Evolutionary conservation across 495 filamentous ascomycete genomes (phyloP), one percentile per base, ranked within the genome.

Genomic region (Stereocaulon alpinum): DNA sequence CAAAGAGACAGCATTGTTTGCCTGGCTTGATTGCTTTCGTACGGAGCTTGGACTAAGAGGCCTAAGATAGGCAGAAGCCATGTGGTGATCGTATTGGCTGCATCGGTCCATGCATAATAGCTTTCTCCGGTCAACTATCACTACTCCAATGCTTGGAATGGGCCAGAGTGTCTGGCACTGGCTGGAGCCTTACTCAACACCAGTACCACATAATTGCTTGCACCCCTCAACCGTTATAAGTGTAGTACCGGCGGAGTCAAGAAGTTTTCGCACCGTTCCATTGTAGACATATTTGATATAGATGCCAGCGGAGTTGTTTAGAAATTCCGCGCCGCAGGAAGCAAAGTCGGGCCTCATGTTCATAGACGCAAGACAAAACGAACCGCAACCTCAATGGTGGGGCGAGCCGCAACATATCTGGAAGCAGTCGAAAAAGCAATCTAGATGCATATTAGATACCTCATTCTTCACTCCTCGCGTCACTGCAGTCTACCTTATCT

Each of bases 11-110:
- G 61, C 15, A 73, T 55, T 15, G 72, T 76, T 52, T 63, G 53
- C 62, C 59, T 66, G 47, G 71, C 68, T 15, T 64, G 63, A 50
- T 78, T 78, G 49, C 75, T 78, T 47, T 76, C 76, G 51, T 71
- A 78, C 0, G 76, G 76, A 32, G 71, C 75, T 61, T 78, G 76
- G 7, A 77, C 64, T 6, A 78, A 29, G 6, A 76, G 64, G 17
- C 74, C 76, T 24, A 76, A 64, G 14, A 75, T 62, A 6, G 76
- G 75, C 24, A 77, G 53, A 0, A 76, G 57, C 75, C 76, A 78
- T 11, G 76, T 76, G 18, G 73, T 76, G 27, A 77, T 72, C 15
- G 74, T 77, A 29, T 58, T 58, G 10, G 66, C 60, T 24, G 64
- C 44, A 27, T 71, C 66, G 32, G 49, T 40, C 74, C 74, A 75